These are phyloP conservation scores for Lobosporangium transversale DNA, from an alignment of 192 early-diverging fungal species.

Conservation along the genomic window DNA sequence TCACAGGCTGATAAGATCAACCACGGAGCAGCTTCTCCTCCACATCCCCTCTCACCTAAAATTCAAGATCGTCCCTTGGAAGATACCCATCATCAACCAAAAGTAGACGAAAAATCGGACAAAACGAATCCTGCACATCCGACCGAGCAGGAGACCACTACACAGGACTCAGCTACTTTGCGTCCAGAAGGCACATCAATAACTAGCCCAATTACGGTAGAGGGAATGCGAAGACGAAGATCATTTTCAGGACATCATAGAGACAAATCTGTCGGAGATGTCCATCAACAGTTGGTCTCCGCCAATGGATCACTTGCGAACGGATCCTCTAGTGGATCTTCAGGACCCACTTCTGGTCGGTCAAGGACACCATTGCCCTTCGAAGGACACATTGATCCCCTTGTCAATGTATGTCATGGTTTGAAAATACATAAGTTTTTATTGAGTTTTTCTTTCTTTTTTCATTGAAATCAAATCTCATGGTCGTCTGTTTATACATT, in stretches of 20 bases:
- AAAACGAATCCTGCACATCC: not conserved
- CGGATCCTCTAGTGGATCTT: not conserved
- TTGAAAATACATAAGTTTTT: not conserved
- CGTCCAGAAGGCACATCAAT: not conserved
- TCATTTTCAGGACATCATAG: not conserved
- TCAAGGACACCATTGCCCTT: slow-evolving; percentile 39
- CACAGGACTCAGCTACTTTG: not conserved
- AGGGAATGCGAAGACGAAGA: slow-evolving; percentile 36
- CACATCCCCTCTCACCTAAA: slow-evolving; percentile 8
- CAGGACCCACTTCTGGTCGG: not conserved
- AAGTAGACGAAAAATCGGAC: slow-evolving; percentile 14
- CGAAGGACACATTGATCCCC: slow-evolving; percentile 36
- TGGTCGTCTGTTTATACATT: not conserved
- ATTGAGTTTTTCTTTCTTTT: slow-evolving; percentile 8
- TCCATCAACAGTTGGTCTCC: slow-evolving; percentile 2
- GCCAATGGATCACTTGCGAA: not conserved
- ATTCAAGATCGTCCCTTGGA: slow-evolving; percentile 13
- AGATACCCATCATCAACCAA: slow-evolving; percentile 3
- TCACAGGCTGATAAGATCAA: slow-evolving; percentile 48
- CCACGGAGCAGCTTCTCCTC: slow-evolving; percentile 38
- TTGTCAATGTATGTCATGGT: slow-evolving; percentile 46
- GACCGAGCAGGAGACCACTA: not conserved
- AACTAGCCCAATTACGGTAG: slow-evolving; percentile 36
- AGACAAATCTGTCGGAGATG: not conserved
- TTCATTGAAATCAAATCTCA: not conserved